phyloP scores from a whole-genome alignment of 1,284 basidiomycete genomes.

The Rhizoctonia solani region DNA sequence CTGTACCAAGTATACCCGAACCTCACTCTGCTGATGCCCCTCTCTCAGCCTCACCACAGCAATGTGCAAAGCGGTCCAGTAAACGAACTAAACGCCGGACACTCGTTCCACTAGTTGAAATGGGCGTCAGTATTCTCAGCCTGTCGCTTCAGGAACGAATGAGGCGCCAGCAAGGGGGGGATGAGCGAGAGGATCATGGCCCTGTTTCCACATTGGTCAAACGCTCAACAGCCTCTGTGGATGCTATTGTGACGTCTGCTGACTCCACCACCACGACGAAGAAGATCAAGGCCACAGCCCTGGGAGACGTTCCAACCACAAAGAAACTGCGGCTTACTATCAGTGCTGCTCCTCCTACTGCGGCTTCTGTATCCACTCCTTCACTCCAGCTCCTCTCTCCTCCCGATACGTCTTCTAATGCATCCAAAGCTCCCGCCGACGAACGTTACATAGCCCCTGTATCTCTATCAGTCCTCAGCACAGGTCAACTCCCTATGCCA shows the following conservation, averaged over 20 bases:
- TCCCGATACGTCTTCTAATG: constrained; percentile 21
- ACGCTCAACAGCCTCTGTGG: background rate
- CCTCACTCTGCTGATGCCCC: background rate
- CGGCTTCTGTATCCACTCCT: background rate
- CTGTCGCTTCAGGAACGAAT: constrained; percentile 7
- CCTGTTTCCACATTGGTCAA: background rate
- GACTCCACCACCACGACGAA: background rate
- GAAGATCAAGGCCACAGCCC: background rate
- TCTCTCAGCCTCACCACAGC: background rate
- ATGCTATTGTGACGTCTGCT: background rate
- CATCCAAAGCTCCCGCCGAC: constrained; percentile 2
- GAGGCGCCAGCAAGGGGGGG: constrained; percentile 19
- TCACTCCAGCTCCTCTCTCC: constrained; percentile 6
- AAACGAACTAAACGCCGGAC: constrained; percentile 10
- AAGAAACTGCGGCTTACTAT: constrained; percentile 29
- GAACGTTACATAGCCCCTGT: background rate
- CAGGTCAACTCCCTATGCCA: background rate
- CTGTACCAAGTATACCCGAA: background rate
- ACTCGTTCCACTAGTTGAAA: constrained; percentile 3
- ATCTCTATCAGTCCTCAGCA: constrained; percentile 2
- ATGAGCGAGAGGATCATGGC: background rate
- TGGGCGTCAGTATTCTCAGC: constrained; percentile 25
- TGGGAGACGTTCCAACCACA: background rate
- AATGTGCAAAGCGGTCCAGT: background rate
- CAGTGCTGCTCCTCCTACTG: background rate